Percentiles rank a stretch among this genome's conserved stretches.
Evolutionary conservation across 108 stramenopile species (phyloP).

Genomic region (Craspedostauros australis): DNA sequence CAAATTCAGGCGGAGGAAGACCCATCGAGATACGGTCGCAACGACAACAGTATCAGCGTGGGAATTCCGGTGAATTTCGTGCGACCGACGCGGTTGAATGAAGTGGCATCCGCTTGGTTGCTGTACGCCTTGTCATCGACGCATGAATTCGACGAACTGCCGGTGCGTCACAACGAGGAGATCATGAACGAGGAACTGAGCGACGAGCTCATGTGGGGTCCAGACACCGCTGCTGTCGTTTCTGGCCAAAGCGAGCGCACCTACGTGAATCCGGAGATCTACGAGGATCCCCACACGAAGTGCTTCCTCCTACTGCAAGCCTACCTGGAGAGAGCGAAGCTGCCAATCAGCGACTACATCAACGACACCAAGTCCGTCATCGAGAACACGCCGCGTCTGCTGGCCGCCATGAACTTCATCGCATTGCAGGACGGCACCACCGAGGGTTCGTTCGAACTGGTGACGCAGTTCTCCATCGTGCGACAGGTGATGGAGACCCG

Average conservation of each 20-base stretch:
- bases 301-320: conserved; percentile 93
- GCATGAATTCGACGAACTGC: conserved; percentile 93
- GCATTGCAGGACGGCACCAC: conserved; percentile 48
- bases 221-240: conserved; percentile 35
- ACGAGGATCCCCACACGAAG: conserved; percentile 88
- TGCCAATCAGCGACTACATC: conserved; percentile 96
- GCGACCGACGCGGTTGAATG: conserved; percentile 17
- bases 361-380: conserved; percentile 94
- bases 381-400: conserved; percentile 91
- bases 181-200: conserved; percentile 89
- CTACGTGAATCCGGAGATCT: conserved; percentile 49
- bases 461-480: conserved; percentile 31
- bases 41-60: too few species aligned
- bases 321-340: conserved; percentile 61
- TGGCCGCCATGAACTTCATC: conserved; percentile 95
- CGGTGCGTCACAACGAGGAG: conserved; percentile 99
- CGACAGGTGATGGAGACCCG: conserved; percentile 33
- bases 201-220: conserved; percentile 73
- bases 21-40: too few species aligned
- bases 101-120: conserved; percentile 55
- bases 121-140: conserved; percentile 67
- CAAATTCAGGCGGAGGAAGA: conserved; percentile 22
- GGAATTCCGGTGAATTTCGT: too few species aligned
- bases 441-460: conserved; percentile 55
- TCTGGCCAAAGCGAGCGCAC: conserved; percentile 21